phyloP scores from a whole-genome alignment of 2,329 filamentous ascomycete genomes.

The Venturia carpophila region DNA sequence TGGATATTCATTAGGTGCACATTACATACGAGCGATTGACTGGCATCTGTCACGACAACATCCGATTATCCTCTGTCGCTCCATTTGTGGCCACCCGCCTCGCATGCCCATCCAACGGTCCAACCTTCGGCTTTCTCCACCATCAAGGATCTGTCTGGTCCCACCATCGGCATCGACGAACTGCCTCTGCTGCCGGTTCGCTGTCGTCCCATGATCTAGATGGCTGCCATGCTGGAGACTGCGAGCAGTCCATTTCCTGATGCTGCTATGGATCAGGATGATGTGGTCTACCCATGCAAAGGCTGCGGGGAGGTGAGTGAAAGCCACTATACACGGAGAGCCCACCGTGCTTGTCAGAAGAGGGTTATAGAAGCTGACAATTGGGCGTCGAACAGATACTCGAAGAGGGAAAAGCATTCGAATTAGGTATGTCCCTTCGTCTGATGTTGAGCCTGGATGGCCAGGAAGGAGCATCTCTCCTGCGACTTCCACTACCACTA shows the following conservation, averaged over 20 bases:
- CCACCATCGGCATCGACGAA: not conserved
- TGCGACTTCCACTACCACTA: conserved; percentile 2
- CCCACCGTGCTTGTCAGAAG: not conserved
- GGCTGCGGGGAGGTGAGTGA: conserved; percentile 73
- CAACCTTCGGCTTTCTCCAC: not conserved
- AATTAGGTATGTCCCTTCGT: conserved; percentile 61
- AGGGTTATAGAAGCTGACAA: not conserved
- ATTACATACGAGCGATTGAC: not conserved
- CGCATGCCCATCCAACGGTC: not conserved
- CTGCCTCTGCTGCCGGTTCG: not conserved
- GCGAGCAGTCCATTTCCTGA: conserved; percentile 35
- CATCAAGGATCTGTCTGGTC: not conserved
- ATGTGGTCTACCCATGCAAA: conserved; percentile 78
- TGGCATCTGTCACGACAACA: not conserved
- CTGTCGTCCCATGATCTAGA: conserved; percentile 1
- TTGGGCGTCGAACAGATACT: conserved; percentile 58
- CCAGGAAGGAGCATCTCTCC: not conserved
- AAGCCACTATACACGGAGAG: not conserved
- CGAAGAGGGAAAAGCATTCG: conserved; percentile 97
- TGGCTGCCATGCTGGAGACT: conserved; percentile 8
- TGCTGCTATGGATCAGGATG: conserved; percentile 52
- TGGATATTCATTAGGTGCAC: not conserved
- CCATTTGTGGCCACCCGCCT: not conserved
- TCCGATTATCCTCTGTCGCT: not conserved
- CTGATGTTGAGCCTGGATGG: not conserved